These are phyloP conservation scores for Ceratocystiopsis minuta DNA, from an alignment of 2,329 filamentous ascomycete genomes.

Conservation along the genomic window DNA sequence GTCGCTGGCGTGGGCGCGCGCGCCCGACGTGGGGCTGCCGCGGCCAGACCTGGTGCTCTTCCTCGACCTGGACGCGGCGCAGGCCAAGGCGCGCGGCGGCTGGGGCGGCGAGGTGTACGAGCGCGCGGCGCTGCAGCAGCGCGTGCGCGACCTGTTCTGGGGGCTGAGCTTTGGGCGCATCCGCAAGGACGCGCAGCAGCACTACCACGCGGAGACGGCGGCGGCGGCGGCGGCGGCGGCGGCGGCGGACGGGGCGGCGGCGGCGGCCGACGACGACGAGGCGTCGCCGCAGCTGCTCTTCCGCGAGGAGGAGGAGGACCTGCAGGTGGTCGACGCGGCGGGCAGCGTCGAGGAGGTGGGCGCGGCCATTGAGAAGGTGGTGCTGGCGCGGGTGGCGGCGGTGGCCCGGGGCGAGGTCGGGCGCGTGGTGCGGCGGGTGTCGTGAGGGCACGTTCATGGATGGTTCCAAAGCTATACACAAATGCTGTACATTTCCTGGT, in stretches of 20 bases:
- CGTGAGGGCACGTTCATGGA: conserved; percentile 11
- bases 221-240: conserved; percentile 5
- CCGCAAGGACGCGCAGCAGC: too few relatives aligned
- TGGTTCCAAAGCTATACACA: too few relatives aligned
- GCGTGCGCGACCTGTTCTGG: conserved; percentile 59
- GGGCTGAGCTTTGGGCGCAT: conserved; percentile 30
- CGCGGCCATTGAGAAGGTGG: conserved; percentile 35
- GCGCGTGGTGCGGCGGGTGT: conserved; percentile 25
- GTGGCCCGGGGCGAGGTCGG: conserved; percentile 33
- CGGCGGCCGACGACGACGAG: neutral
- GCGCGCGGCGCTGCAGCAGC: conserved; percentile 60
- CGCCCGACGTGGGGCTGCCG: conserved; percentile 72
- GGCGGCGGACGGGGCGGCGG: neutral
- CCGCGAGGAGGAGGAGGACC: conserved; percentile 32
- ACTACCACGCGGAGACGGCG: neutral
- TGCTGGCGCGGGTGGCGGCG: conserved; percentile 25
- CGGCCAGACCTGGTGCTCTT: conserved; percentile 78
- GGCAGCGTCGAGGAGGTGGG: conserved; percentile 36
- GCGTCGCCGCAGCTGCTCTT: conserved; percentile 17
- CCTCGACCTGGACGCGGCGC: conserved; percentile 58
- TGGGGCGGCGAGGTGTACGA: conserved; percentile 87
- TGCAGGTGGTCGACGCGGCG: conserved; percentile 36
- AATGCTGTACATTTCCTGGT: too few relatives aligned
- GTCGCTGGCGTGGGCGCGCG: conserved; percentile 60
- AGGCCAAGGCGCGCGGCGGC: conserved; percentile 60